Percentiles rank a stretch among this genome's conserved stretches.
These are phyloP conservation scores for Coniella vitis DNA, from an alignment of 2,329 filamentous ascomycete species.

Conservation along the genomic window DNA sequence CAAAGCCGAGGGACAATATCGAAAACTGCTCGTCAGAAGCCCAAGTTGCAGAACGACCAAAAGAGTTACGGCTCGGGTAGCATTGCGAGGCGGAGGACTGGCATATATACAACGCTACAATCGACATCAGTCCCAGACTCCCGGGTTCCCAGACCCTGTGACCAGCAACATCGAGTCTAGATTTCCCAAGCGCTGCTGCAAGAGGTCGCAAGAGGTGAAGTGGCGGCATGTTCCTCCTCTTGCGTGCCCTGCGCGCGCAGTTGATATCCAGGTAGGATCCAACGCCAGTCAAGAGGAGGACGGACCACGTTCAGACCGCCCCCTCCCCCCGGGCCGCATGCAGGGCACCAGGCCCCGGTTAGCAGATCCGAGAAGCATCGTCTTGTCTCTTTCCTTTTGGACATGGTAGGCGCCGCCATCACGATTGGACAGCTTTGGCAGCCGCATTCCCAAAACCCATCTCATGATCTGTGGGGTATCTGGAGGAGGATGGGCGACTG, in stretches of 20 bases:
- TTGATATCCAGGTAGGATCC: too few species aligned
- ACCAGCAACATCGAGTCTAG: constrained; percentile 3
- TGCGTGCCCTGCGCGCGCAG: background rate
- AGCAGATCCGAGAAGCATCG: background rate
- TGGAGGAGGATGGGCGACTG: background rate
- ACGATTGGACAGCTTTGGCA: background rate
- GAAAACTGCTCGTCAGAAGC: background rate
- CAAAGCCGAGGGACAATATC: background rate
- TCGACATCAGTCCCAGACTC: too few species aligned
- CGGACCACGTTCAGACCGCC: too few species aligned
- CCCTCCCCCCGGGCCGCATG: too few species aligned
- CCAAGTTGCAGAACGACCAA: background rate
- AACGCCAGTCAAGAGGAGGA: too few species aligned
- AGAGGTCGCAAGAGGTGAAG: background rate
- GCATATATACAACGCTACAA: too few species aligned
- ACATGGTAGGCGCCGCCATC: background rate
- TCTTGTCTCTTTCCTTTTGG: background rate
- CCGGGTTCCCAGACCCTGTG: background rate
- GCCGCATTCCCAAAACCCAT: background rate
- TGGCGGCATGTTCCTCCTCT: background rate
- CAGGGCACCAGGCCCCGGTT: background rate
- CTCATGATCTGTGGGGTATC: constrained; percentile 4
- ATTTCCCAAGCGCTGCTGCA: constrained; percentile 4
- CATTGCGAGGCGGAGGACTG: too few species aligned
- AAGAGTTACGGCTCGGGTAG: too few species aligned